Evolutionary conservation across 2,329 filamentous ascomycete species (phyloP).

Genomic region (Emmonsia crescens): DNA sequence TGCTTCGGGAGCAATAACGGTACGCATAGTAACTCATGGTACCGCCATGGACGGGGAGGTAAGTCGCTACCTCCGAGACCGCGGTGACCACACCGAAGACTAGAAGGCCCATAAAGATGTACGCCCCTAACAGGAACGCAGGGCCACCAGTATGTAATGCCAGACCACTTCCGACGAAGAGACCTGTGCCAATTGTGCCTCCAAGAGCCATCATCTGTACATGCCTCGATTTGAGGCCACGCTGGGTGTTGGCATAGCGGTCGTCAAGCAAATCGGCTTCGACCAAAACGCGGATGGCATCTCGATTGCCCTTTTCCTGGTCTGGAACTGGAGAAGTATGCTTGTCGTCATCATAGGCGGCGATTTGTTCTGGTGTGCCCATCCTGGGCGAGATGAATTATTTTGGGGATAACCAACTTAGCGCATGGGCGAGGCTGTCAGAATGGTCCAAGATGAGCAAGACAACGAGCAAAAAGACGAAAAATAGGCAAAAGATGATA

Average conservation of each 20-base stretch:
- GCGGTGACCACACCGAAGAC: constrained; percentile 40
- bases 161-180: constrained; percentile 45
- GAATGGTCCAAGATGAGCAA: neutral
- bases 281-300: constrained; percentile 24
- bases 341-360: neutral
- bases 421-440: neutral
- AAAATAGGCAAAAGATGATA: neutral
- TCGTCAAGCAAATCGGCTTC: constrained; percentile 31
- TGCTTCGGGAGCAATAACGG: constrained; percentile 32
- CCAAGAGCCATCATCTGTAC: constrained; percentile 33
- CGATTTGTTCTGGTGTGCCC: neutral
- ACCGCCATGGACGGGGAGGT: constrained; percentile 35
- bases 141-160: constrained; percentile 46
- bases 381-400: neutral
- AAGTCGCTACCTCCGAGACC: constrained; percentile 32
- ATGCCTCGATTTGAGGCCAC: constrained; percentile 34
- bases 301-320: constrained; percentile 10
- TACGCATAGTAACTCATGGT: constrained; percentile 36
- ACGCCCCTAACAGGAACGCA: constrained; percentile 42
- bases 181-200: constrained; percentile 35
- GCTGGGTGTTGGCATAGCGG: constrained; percentile 30
- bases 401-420: neutral
- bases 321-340: neutral
- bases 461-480: neutral
- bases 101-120: constrained; percentile 39